Base-by-base conservation (phyloP, 2,329 filamentous ascomycete genomes). In the Claviceps maximensis region DNA sequence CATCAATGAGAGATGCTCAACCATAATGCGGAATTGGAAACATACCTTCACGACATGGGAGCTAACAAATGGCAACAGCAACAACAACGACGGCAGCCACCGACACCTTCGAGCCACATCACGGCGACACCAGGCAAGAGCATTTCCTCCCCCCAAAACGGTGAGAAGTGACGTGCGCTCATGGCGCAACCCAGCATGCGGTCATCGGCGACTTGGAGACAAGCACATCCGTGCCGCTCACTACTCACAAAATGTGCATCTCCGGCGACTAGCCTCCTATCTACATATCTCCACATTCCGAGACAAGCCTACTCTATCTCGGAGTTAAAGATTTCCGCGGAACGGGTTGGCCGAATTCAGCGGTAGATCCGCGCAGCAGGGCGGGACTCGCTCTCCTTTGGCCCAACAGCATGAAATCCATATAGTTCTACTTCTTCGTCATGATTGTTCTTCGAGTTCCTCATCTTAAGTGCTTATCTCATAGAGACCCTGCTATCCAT, bases 311-410 rank as follows among this genome's bases (percentile, higher is more conserved):
- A 42, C 42, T 47, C 40, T 17, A 17, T 4, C 33, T 27, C 21
- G 27, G 36, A 38, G n/a, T 44, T 48, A 29, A 25, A 48, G 48
- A 54, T 25, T 51, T 51, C 53, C 53, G 53, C 53, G 53, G 53
- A 54, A 47, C 19, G 27, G 27, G 9, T 41, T 42, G 27, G 49
- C 27, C 7, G 25, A 15, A 31, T 38, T 7, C 13, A 21, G 19
- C 13, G 49, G 15, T 9, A 23, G 25, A 31, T 38, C 25, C 25
- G 25, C 21, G 36, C n/a, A 27, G 12, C 27, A 13, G 12, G 15
- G 15, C 6, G 15, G 17, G 27, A 13, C 49, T 17, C 42, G 4
- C 41, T 8, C 4, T 41, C 27, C 41, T 13, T 19, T 23, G 12
- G 36, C 38, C 45, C 9, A 40, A 36, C n/a, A 17, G 13, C 8